Evolutionary conservation across 208 protist genomes (phyloP), one percentile per base, ranked within the genome.

Genomic region (Trypanosoma brucei): DNA sequence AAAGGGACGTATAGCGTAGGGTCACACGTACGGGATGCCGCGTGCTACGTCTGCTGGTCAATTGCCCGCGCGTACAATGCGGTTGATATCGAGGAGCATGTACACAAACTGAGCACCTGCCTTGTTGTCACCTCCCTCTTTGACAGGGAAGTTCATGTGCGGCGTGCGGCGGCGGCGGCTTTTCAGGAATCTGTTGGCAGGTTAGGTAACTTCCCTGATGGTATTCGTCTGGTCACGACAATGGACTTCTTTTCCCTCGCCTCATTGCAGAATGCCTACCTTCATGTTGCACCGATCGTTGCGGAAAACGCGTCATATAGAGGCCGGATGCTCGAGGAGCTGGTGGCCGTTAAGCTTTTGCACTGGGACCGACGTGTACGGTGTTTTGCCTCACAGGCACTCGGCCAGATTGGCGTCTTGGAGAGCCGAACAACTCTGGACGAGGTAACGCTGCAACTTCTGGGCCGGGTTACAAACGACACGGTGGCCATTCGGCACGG

Each of bases 1-100:
- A 90, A 88, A 60, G 98, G 98, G 61, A 90, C 91, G 49, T 88
- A 98, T 69, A 96, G 85, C 57, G 97, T 99, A 14, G 98, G 98
- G 1, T 79, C 95, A 1, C 87, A 99, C 70, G 98, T 99, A 36
- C 84, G 98, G 34, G 98, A 99, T 79, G 93, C 98, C 31, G 97
- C 97, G 52, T 99, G 97, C 71, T 99, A 98, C 80, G 86, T 98
- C 1, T 97, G 87, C 75, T 99, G 98, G 98, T 98, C 97, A 35
- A 93, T 99, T 35, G 98, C 97, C 5, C 87, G 98, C 53, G 96
- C 97, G 5, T 99, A 99, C 79, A 88, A 94, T 52, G 83, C 94
- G 7, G 53, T 54, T 0, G 83, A 98, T 55, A 79, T 99, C 38
- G 63, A 75, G 45, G 57, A 64, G 44, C 83, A 97, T 72, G 89